Conservation (phyloP, 257 asterid species). For the Jacaranda copaia region DNA sequence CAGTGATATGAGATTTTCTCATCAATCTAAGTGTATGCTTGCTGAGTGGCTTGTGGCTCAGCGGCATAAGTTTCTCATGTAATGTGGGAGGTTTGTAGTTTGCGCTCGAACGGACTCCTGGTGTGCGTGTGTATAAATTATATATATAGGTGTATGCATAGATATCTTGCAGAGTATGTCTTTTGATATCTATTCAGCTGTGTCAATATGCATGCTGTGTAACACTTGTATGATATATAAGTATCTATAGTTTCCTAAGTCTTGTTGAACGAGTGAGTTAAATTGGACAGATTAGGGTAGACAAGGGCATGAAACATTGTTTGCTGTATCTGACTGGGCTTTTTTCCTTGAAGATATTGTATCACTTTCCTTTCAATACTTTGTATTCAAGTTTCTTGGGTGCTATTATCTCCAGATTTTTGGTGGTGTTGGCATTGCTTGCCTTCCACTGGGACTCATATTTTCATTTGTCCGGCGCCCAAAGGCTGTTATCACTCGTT, state of each 20-base stretch:
- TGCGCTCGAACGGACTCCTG: no score
- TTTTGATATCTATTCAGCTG: constrained; percentile 15
- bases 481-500: constrained; percentile 98
- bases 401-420: constrained; percentile 66
- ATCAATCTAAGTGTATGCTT: constrained; percentile 19
- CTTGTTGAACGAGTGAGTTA: constrained; percentile 20
- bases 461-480: constrained; percentile 96
- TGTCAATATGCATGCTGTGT: constrained; percentile 4
- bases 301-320: constrained; percentile 24
- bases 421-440: constrained; percentile 99
- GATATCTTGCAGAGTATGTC: constrained; percentile 21
- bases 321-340: constrained; percentile 19
- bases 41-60: no score
- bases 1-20: constrained; percentile 14
- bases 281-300: constrained; percentile 25
- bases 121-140: no score
- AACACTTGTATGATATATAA: constrained; percentile 15
- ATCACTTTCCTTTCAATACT: constrained; percentile 18
- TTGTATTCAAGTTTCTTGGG: constrained; percentile 37
- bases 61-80: no score
- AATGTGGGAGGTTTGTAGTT: no score
- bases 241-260: constrained; percentile 7
- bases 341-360: constrained; percentile 24
- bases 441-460: constrained; percentile 95
- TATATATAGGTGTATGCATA: constrained; percentile 10